Conservation (phyloP, 768 basidiomycete species). For the Gelatoporia subvermispora region DNA sequence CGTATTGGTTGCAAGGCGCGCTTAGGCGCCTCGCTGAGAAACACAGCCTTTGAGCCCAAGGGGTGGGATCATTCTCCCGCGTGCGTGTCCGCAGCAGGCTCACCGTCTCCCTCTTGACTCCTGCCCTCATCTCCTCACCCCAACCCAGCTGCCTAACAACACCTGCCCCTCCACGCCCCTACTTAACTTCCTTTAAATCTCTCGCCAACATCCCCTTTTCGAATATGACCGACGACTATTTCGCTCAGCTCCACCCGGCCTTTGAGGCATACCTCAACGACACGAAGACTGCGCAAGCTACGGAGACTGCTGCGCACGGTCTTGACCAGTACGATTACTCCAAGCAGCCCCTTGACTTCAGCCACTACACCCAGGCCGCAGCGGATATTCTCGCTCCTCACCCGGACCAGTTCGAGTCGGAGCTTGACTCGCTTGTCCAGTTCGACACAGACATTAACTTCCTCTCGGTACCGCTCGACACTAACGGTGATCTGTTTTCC, state of each 20-base stretch:
- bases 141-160: constrained; percentile 1
- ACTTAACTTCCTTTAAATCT: constrained; percentile 12
- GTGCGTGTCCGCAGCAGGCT: constrained; percentile 7
- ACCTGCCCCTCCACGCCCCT: constrained; percentile 9
- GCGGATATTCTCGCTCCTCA: constrained; percentile 72
- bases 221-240: constrained; percentile 16
- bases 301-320: constrained; percentile 12
- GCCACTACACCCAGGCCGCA: constrained; percentile 64
- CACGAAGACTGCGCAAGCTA: constrained; percentile 13
- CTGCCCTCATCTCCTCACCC: constrained; percentile 8
- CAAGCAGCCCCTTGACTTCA: constrained; percentile 27
- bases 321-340: constrained; percentile 51
- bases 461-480: constrained; percentile 46
- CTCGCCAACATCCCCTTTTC: constrained; percentile 14
- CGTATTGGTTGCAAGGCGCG: constrained; percentile 6
- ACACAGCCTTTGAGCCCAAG: constrained; percentile 11
- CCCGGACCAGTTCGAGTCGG: constrained; percentile 79
- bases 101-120: constrained; percentile 11
- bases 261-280: constrained; percentile 12
- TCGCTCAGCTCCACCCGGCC: constrained; percentile 19
- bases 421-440: constrained; percentile 69
- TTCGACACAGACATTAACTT: constrained; percentile 49
- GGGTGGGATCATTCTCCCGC: constrained; percentile 11
- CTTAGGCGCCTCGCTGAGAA: constrained; percentile 13
- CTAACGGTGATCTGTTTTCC: constrained; percentile 50